Evolutionary conservation across 2,329 filamentous ascomycete species (phyloP).

Genomic region (Ophiostoma australiae): DNA sequence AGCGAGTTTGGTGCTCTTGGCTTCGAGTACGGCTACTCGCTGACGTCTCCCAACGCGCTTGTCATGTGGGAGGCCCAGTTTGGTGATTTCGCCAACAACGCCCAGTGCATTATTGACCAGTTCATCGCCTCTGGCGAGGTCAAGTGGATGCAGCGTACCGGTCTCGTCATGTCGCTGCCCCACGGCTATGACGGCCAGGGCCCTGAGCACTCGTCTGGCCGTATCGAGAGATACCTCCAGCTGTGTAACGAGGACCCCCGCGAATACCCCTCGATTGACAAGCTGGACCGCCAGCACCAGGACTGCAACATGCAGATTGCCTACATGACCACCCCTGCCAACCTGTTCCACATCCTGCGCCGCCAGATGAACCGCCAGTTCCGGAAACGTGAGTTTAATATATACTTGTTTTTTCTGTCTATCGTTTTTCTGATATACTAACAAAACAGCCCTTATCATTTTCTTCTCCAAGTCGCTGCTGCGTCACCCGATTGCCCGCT

Average conservation of each 20-base stretch:
- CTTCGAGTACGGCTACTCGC: slow-evolving; percentile 97
- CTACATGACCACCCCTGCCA: slow-evolving; percentile 93
- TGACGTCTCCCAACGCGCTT: slow-evolving; percentile 92
- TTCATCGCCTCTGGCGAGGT: slow-evolving; percentile 96
- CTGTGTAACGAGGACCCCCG: slow-evolving; percentile 96
- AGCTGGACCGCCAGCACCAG: slow-evolving; percentile 94
- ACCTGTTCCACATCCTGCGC: slow-evolving; percentile 92
- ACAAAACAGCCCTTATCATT: slow-evolving; percentile 70
- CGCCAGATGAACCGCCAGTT: slow-evolving; percentile 99
- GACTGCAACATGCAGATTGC: slow-evolving; percentile 99
- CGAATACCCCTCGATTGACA: slow-evolving; percentile 80
- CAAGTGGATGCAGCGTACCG: slow-evolving; percentile 98
- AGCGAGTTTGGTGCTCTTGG: slow-evolving; percentile 70
- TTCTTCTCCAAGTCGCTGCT: slow-evolving; percentile 99
- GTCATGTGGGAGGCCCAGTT: slow-evolving; percentile 99
- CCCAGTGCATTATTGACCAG: slow-evolving; percentile 97
- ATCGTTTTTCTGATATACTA: neutral
- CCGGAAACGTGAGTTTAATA: slow-evolving; percentile 76
- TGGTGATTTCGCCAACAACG: slow-evolving; percentile 99
- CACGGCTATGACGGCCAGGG: slow-evolving; percentile 98
- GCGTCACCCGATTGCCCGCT: slow-evolving; percentile 88
- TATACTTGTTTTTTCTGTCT: neutral
- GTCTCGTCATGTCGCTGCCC: slow-evolving; percentile 90
- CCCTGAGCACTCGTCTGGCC: slow-evolving; percentile 94
- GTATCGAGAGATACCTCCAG: slow-evolving; percentile 95